Conservation (phyloP, 2,329 filamentous ascomycete genomes). For the Aspergillus pseudoterreus region DNA sequence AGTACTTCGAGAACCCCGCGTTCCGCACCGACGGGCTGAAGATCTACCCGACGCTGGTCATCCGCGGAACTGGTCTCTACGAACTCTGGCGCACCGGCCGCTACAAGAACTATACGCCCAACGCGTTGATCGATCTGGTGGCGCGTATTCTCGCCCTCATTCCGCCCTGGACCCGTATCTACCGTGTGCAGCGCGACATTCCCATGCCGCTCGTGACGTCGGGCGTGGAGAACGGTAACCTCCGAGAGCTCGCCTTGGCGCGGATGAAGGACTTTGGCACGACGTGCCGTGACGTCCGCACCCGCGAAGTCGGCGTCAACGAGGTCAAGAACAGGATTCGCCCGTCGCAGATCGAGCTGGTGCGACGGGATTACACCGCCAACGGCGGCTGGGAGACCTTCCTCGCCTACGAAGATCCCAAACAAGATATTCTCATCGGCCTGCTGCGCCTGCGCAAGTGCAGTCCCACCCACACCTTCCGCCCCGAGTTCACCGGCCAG, state of each 20-base stretch:
- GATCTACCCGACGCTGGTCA: slow-evolving; percentile 96
- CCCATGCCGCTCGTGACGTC: slow-evolving; percentile 99
- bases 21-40: slow-evolving; percentile 97
- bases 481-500: slow-evolving; percentile 79
- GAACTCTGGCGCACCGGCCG: slow-evolving; percentile 95
- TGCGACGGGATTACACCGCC: slow-evolving; percentile 87
- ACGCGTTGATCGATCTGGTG: slow-evolving; percentile 90
- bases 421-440: slow-evolving; percentile 95
- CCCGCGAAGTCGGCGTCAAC: slow-evolving; percentile 95
- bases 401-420: slow-evolving; percentile 94
- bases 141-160: slow-evolving; percentile 93
- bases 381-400: slow-evolving; percentile 99
- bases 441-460: slow-evolving; percentile 87
- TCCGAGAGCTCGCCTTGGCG: slow-evolving; percentile 88
- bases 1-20: slow-evolving; percentile 95
- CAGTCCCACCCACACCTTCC: slow-evolving; percentile 85
- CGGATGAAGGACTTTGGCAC: slow-evolving; percentile 99
- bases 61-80: slow-evolving; percentile 92
- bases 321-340: slow-evolving; percentile 99
- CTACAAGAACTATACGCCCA: slow-evolving; percentile 98
- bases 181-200: slow-evolving; percentile 96
- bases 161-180: slow-evolving; percentile 96
- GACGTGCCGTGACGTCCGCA: slow-evolving; percentile 91
- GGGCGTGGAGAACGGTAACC: slow-evolving; percentile 94
- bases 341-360: slow-evolving; percentile 91